A percentile compares a stretch with the other conserved stretches of the same genome.
Evolutionary conservation across 2,329 filamentous ascomycete species (phyloP).

Genomic region (Thelonectria blattea): DNA sequence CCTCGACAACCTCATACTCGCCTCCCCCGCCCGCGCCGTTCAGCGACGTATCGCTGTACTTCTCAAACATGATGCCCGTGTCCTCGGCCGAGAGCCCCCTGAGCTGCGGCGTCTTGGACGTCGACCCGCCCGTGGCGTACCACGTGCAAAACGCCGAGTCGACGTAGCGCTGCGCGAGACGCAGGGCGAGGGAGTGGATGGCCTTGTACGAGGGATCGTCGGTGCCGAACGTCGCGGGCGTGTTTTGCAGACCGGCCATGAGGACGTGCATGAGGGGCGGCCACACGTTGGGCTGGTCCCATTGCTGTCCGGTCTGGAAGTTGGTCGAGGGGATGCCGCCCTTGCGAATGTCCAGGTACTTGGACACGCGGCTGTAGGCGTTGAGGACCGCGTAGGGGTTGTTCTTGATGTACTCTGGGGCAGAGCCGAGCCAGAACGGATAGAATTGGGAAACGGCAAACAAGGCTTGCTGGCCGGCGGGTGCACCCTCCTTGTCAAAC

Average conservation of each 20-base stretch:
- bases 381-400: constrained; percentile 63
- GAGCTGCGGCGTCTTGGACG: constrained; percentile 57
- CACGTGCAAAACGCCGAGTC: constrained; percentile 74
- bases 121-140: constrained; percentile 70
- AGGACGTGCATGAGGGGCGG: constrained; percentile 70
- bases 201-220: constrained; percentile 60
- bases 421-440: constrained; percentile 73
- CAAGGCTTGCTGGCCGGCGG: constrained; percentile 60
- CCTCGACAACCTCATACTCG: constrained; percentile 73
- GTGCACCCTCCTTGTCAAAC: constrained; percentile 49
- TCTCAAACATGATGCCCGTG: constrained; percentile 72
- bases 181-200: constrained; percentile 61
- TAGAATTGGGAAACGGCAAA: constrained; percentile 68
- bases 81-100: constrained; percentile 50
- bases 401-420: constrained; percentile 60
- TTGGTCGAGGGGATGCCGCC: constrained; percentile 70
- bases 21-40: constrained; percentile 69
- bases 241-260: constrained; percentile 66
- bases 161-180: constrained; percentile 68
- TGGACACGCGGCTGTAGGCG: constrained; percentile 59
- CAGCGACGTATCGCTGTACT: constrained; percentile 66
- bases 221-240: constrained; percentile 60
- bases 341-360: constrained; percentile 56
- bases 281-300: constrained; percentile 76
- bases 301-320: constrained; percentile 66